These are phyloP conservation scores for Stagonosporopsis rhizophila DNA, from an alignment of 2,329 filamentous ascomycete species.

Conservation along the genomic window DNA sequence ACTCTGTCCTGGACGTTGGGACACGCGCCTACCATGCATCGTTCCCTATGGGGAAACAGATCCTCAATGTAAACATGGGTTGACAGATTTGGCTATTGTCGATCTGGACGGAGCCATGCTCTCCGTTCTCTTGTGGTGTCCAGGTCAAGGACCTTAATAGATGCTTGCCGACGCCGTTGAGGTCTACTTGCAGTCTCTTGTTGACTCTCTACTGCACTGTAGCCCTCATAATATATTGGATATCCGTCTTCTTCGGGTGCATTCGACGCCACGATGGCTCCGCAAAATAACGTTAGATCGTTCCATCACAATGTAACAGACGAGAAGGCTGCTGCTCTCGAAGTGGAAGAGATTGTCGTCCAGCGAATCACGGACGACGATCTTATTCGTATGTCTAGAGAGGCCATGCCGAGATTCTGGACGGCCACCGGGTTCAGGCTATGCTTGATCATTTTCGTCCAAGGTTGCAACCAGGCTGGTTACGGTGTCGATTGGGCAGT, in stretches of 20 bases:
- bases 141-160: background rate
- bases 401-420: conserved; percentile 49
- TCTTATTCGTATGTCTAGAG: conserved; percentile 51
- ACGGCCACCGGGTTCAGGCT: conserved; percentile 54
- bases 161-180: background rate
- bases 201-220: background rate
- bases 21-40: background rate
- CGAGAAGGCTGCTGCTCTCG: conserved; percentile 26
- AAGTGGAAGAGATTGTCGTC: conserved; percentile 56
- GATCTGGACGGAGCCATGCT: conserved; percentile 8
- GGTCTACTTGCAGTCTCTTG: background rate
- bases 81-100: conserved; percentile 1
- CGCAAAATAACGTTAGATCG: conserved; percentile 13
- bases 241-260: background rate
- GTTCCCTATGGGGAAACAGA: conserved; percentile 3
- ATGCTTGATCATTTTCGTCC: conserved; percentile 54
- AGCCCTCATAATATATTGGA: background rate
- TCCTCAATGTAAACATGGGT: conserved; percentile 1
- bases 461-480: conserved; percentile 57
- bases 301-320: conserved; percentile 20
- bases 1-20: background rate
- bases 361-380: conserved; percentile 58
- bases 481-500: conserved; percentile 61
- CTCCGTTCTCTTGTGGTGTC: conserved; percentile 3
- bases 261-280: conserved; percentile 4